Base-by-base conservation (phyloP, 1,284 basidiomycete genomes). In the Puccinia polysora region DNA sequence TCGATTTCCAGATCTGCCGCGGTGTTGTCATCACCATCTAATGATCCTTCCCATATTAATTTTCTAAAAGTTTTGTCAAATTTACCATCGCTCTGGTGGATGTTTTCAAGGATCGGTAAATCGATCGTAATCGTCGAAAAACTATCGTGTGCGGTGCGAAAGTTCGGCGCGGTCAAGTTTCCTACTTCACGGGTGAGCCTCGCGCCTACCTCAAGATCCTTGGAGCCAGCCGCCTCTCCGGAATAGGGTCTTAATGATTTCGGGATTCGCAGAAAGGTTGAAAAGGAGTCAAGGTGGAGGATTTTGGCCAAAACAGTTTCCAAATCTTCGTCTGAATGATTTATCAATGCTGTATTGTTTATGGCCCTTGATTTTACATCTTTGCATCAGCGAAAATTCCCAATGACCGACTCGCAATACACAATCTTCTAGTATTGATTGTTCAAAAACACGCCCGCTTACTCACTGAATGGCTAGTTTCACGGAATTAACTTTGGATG, bases 101-200 rank as follows among this genome's bases (percentile, higher is more conserved):
- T 38, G 18, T 49, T 10, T 7, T 60, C 68, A 18, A 70, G 43
- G 28, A 36, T 60, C 14, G 68, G 68, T 23, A 70, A 50, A 43
- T 72, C 47, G 25, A 72, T 72, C 2, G 59, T 63, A n/a, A 72
- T 62, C 28, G 69, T 63, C 32, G 56, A 59, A 14, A 72, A 62
- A 14, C 36, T 14, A 43, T 64, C 36, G 53, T 63, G 69, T 28
- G 49, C 34, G 5, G 32, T 67, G 8, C 52, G n/a, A 34, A 38
- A 67, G 36, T 28, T 10, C 52, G 28, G 50, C 23, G 40, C 52
- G 2, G 36, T n/a, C 25, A 25, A 55, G 40, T 65, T 49, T 14
- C 63, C 63, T 34, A 50, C 63, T 49, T 52, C 28, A 8, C 34
- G 45, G 34, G 32, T 65, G 14, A 53, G 34, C 28, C 64, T 43